phyloP scores from a whole-genome alignment of 768 basidiomycete species.

The Mycena pura region DNA sequence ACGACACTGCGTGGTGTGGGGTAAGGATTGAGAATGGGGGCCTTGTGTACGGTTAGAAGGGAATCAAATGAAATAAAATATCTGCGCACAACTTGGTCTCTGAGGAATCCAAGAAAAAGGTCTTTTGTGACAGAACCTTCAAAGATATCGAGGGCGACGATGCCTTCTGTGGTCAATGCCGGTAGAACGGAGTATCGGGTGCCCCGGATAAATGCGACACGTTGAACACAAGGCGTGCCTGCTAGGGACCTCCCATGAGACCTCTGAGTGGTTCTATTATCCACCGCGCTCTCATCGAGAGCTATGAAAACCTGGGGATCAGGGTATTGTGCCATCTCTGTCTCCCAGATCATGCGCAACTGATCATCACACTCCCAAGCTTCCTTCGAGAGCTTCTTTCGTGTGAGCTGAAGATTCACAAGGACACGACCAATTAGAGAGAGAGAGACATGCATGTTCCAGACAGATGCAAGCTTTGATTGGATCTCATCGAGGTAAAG shows the following conservation, averaged over 20 bases:
- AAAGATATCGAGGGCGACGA: conserved; percentile 41
- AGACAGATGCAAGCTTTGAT: conserved; percentile 8
- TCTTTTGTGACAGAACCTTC: conserved; percentile 43
- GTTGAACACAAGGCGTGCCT: conserved; percentile 31
- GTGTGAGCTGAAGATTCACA: conserved; percentile 3
- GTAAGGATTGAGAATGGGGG: conserved; percentile 40
- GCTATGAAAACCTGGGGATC: conserved; percentile 24
- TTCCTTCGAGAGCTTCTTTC: conserved; percentile 18
- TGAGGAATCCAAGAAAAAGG: conserved; percentile 37
- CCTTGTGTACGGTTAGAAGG: conserved; percentile 14
- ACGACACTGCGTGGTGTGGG: conserved; percentile 42
- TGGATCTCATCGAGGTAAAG: conserved; percentile 32
- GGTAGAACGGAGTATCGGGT: conserved; percentile 38
- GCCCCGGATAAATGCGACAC: conserved; percentile 33
- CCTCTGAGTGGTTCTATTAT: conserved; percentile 30
- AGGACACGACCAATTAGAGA: conserved; percentile 24
- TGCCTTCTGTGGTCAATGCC: conserved; percentile 35
- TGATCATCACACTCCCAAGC: conserved; percentile 25
- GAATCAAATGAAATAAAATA: background rate
- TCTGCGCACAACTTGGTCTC: conserved; percentile 34
- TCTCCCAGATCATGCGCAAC: conserved; percentile 29
- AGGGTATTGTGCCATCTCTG: conserved; percentile 6
- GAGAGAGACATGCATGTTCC: conserved; percentile 21
- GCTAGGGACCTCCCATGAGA: conserved; percentile 23
- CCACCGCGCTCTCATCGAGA: conserved; percentile 38